Percentiles rank a stretch among this genome's conserved stretches.
Conservation (phyloP, 2,329 filamentous ascomycete species). For the Nemania bipapillata region DNA sequence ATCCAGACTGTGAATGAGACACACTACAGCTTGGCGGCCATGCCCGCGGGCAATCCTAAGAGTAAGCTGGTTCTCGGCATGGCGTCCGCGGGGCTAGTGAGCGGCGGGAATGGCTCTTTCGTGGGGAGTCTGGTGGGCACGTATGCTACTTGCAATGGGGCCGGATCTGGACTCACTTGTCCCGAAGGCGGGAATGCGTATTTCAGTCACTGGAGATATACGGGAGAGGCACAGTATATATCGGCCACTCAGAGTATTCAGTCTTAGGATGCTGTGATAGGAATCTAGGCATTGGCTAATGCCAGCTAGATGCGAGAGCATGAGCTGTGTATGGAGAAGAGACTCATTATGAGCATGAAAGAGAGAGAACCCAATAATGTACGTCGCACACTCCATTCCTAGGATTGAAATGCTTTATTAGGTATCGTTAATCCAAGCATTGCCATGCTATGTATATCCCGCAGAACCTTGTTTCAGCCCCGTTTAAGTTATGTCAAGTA, state of each 20-base stretch:
- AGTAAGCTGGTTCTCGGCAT: constrained; percentile 43
- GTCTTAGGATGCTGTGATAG: neutral
- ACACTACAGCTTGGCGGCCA: constrained; percentile 49
- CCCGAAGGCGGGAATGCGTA: constrained; percentile 48
- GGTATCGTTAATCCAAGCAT: neutral
- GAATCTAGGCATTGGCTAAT: neutral
- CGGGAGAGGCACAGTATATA: constrained; percentile 44
- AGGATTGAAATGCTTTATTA: neutral
- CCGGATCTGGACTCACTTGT: constrained; percentile 45
- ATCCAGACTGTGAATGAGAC: constrained; percentile 48
- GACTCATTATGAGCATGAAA: neutral
- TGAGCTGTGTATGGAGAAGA: too few species aligned
- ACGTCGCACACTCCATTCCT: neutral
- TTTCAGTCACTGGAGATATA: constrained; percentile 47
- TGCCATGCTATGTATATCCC: neutral
- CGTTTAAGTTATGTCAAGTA: neutral
- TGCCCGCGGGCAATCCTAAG: constrained; percentile 37
- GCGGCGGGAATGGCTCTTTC: constrained; percentile 51
- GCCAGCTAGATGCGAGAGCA: neutral
- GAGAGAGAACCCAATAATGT: neutral
- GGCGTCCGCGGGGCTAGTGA: constrained; percentile 49
- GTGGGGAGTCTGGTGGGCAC: constrained; percentile 51
- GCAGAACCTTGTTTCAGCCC: neutral
- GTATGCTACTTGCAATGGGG: constrained; percentile 55
- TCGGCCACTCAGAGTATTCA: constrained; percentile 41